Evolutionary conservation across 805 yeast species (phyloP), one percentile per base, ranked within the genome.

Genomic region (Sugiyamaella qingdaonensis): DNA sequence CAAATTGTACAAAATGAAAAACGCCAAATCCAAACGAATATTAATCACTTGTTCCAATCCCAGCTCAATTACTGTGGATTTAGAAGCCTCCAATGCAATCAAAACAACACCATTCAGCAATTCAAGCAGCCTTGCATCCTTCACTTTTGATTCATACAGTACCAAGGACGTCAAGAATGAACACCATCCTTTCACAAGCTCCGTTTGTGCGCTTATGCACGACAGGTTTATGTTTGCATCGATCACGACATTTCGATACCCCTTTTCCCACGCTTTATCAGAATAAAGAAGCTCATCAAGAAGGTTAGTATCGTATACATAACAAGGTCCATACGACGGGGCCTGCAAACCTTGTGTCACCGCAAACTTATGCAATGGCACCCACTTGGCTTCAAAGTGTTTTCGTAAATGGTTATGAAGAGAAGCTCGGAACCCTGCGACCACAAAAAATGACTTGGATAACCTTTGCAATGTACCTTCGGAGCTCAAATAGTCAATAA

Each of bases 111-210:
- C 37, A 10, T 52, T 57, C 8, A 65, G 53, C 2, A 45, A 49
- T 21, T 54, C 46, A 7, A 56, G 48, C 2, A 59, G 42, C 9
- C 51, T 33, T 13, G 47, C 44, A 5, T 55, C 55, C 7, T 46
- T 41, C 4, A 46, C 68, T 61, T 70, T 60, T 58, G 71, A 73
- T 0, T 72, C 64, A 8, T 64, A 54, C n/a, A 66, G 63, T 8
- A 75, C 55, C 72, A 84, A 49, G 0, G 92, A 80, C 0, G 92
- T 82, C 19, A 88, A 57, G 33, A 90, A 71, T 1, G 94, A 89
- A 48, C 92, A 90, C 78, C 88, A 82, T 0, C 95, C 78, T 60
- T 84, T 85, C 2, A 88, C 85, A 18, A 86, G 78, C 2, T 80
- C 73, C 13, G 84, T 73, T 61, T 89, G 95, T 1, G 91, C 77